Base-by-base conservation (phyloP, 1,284 basidiomycete species). In the Athelia psychrophila region DNA sequence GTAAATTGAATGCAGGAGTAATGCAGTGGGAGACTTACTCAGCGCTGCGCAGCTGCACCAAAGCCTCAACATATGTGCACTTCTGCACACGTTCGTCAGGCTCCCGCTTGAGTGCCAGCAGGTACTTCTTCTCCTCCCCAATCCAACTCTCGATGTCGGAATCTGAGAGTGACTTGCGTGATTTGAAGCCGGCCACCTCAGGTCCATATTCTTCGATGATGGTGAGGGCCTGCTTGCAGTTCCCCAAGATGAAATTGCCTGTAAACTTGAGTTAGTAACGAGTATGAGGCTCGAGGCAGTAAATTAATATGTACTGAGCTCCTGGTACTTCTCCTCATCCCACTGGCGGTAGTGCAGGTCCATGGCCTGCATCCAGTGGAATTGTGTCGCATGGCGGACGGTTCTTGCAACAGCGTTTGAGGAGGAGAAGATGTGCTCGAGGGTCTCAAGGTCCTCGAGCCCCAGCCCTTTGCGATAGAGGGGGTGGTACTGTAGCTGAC, bases 401-500 rank as follows among this genome's bases (percentile, higher is more conserved):
- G 56, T 25, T 1, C 45, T 12, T 0, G 63, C 65, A 5, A 60
- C 51, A 3, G 30, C 44, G 50, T 68, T 68, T 6, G 60, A 62
- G 4, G 49, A 53, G 2, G 62, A 62, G 47, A 67, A 70, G 1
- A 66, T 30, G 0, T 52, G 54, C 47, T 70, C 63, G n/a, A 58
- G 58, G 0, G 52, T 60, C 47, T 66, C 62, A 15, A 66, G 55
- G 47, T 68, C 65, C 48, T 68, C 65, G 1, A 66, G 48, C 0
- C 68, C 63, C 25, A 57, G 44, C 1, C 62, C 62, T 3, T 32
- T 12, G 5, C 54, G 50, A 40, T 59, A 57, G 15, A 61, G 36
- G 3, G 60, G 64, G 32, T 67, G 65, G 50, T 56, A 57, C 2
- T 51, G 13, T 0, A 62, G 40, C 50, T 68, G 64, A 44, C 67